Percentiles rank a stretch among this genome's conserved stretches.
Conservation (phyloP, 371 early-diverging fungal genomes). For the Rhizopus arrhizus region DNA sequence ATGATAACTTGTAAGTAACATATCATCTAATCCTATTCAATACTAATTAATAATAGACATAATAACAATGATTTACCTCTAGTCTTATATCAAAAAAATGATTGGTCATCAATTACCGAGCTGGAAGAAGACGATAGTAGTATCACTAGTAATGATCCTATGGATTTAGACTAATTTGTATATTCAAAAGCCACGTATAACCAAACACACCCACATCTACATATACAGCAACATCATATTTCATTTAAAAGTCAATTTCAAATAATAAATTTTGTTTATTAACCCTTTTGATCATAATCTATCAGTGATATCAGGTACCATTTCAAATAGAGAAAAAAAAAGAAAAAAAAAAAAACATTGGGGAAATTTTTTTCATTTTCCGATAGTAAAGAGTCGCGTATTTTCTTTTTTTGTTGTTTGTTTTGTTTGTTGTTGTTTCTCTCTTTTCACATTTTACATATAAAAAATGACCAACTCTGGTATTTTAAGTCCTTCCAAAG, state of each 20-base stretch:
- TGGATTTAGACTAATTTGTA: slow-evolving; percentile 7
- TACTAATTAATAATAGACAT: neutral
- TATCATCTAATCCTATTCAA: neutral
- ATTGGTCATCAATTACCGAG: neutral
- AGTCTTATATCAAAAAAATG: neutral
- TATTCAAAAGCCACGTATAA: neutral
- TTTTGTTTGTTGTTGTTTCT: neutral
- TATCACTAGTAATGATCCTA: slow-evolving; percentile 5
- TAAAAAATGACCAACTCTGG: slow-evolving; percentile 5
- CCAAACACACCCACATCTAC: neutral
- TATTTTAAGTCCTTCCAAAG: slow-evolving; percentile 6
- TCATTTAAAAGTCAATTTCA: no score
- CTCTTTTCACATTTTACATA: slow-evolving; percentile 1
- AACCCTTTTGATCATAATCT: no score
- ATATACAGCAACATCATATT: neutral
- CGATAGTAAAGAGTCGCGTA: neutral
- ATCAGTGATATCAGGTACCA: no score
- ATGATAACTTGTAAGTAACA: neutral
- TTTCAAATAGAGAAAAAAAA: slow-evolving; percentile 1
- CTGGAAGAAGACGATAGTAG: neutral
- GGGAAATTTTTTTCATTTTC: neutral
- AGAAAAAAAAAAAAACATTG: neutral
- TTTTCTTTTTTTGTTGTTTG: slow-evolving; percentile 2
- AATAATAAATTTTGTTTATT: no score
- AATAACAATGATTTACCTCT: no score